Evolutionary conservation across 1,284 basidiomycete genomes (phyloP).

Genomic region (Albatrellus sp.): DNA sequence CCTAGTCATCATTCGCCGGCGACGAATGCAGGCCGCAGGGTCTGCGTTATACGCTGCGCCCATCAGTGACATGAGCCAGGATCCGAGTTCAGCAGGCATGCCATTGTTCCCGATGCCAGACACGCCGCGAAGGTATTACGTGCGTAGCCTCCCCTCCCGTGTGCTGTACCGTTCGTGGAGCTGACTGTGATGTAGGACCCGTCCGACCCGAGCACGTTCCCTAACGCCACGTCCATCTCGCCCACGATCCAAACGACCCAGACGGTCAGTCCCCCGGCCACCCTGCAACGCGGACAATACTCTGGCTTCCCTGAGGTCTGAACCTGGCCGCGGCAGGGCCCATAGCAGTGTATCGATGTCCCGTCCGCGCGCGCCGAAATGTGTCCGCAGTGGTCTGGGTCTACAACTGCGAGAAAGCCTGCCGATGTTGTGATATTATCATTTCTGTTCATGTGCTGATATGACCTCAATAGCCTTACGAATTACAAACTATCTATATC

Average conservation of each 20-base stretch:
- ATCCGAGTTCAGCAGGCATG: neutral
- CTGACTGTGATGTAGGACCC: constrained; percentile 6
- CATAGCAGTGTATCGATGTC: too few species aligned
- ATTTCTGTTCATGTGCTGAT: too few species aligned
- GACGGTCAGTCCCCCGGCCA: neutral
- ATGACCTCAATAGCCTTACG: too few species aligned
- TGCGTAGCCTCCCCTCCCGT: constrained; percentile 1
- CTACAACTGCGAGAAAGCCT: too few species aligned
- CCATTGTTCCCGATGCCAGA: neutral
- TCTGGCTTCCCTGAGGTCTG: too few species aligned
- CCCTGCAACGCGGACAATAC: too few species aligned
- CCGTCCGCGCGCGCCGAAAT: too few species aligned
- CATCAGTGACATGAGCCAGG: neutral
- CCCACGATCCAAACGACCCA: constrained; percentile 7
- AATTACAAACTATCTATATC: too few species aligned
- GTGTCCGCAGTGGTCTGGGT: too few species aligned
- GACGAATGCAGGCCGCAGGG: neutral
- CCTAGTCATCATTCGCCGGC: neutral
- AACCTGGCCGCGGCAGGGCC: too few species aligned
- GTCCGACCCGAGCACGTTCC: constrained; percentile 11
- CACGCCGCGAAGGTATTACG: constrained; percentile 7
- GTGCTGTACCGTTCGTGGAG: neutral
- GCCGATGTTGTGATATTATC: too few species aligned
- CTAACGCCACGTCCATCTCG: constrained; percentile 5
- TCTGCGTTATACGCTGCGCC: neutral